Evolutionary conservation across 2,329 filamentous ascomycete genomes (phyloP).

Genomic region (Aureobasidium sp.): DNA sequence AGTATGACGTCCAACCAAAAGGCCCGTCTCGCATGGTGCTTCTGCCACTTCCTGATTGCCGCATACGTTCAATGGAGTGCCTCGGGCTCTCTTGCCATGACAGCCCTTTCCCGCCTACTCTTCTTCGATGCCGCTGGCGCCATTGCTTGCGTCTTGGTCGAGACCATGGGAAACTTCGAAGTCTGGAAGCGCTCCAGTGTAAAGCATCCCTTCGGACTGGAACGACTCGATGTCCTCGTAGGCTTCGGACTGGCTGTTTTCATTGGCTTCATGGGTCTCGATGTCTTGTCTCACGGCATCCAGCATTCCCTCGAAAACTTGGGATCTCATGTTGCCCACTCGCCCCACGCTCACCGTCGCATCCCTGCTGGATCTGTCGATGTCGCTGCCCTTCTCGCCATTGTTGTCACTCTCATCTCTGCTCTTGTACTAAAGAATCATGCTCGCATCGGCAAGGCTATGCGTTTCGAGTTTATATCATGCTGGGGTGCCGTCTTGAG

Average conservation of each 20-base stretch:
- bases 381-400: conserved; percentile 70
- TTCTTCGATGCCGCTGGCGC: conserved; percentile 94
- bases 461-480: conserved; percentile 76
- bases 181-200: conserved; percentile 92
- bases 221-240: conserved; percentile 85
- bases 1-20: conserved; percentile 88
- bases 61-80: conserved; percentile 79
- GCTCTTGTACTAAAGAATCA: conserved; percentile 86
- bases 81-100: conserved; percentile 80
- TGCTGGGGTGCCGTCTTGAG: conserved; percentile 78
- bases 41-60: conserved; percentile 77
- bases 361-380: conserved; percentile 72
- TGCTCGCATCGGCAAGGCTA: conserved; percentile 81
- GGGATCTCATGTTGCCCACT: conserved; percentile 63
- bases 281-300: conserved; percentile 86
- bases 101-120: conserved; percentile 83
- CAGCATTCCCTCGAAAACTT: conserved; percentile 80
- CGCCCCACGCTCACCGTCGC: conserved; percentile 44
- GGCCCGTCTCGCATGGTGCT: conserved; percentile 75
- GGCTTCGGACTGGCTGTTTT: conserved; percentile 96
- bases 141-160: conserved; percentile 81
- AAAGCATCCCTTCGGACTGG: conserved; percentile 78
- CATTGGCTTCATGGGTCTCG: conserved; percentile 93
- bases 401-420: conserved; percentile 73
- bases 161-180: conserved; percentile 93